These are phyloP conservation scores for Strobilomyces echinocephalus DNA, from an alignment of 768 basidiomycete species.

Conservation along the genomic window DNA sequence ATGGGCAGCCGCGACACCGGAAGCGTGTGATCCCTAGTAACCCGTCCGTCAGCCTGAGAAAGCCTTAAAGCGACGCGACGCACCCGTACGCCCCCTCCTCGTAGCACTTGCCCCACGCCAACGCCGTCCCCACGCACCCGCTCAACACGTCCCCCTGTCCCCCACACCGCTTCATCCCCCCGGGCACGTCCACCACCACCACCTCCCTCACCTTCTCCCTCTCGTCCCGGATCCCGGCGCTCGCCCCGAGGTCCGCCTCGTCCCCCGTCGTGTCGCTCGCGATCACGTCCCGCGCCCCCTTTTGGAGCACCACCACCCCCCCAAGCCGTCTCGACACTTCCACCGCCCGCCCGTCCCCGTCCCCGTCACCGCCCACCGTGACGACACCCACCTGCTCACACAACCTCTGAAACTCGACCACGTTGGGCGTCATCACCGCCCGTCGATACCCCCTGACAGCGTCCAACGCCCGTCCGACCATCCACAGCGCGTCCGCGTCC, in stretches of 20 bases:
- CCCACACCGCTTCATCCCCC: conserved; percentile 89
- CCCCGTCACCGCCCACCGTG: too few species aligned
- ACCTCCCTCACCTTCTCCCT: conserved; percentile 54
- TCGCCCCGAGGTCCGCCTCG: conserved; percentile 41
- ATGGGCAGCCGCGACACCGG: conserved; percentile 69
- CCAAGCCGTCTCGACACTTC: conserved; percentile 71
- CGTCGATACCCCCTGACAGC: conserved; percentile 81
- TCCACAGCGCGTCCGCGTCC: conserved; percentile 89
- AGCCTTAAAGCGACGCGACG: background rate
- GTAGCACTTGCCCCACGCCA: conserved; percentile 95
- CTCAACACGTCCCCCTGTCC: conserved; percentile 95
- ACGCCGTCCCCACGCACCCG: conserved; percentile 80
- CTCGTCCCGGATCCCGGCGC: conserved; percentile 38
- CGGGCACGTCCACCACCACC: conserved; percentile 61
- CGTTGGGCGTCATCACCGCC: conserved; percentile 89
- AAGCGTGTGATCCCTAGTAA: conserved; percentile 52
- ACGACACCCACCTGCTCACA: conserved; percentile 66
- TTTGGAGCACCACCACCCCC: conserved; percentile 86
- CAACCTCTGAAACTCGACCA: conserved; percentile 86
- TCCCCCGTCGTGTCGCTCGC: conserved; percentile 67
- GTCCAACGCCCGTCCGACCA: conserved; percentile 69
- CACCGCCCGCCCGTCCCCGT: conserved; percentile 53
- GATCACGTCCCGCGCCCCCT: conserved; percentile 79
- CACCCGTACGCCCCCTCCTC: conserved; percentile 82
- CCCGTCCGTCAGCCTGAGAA: background rate